phyloP scores from a whole-genome alignment of 129 eudicot species.

The Apium graveolens region DNA sequence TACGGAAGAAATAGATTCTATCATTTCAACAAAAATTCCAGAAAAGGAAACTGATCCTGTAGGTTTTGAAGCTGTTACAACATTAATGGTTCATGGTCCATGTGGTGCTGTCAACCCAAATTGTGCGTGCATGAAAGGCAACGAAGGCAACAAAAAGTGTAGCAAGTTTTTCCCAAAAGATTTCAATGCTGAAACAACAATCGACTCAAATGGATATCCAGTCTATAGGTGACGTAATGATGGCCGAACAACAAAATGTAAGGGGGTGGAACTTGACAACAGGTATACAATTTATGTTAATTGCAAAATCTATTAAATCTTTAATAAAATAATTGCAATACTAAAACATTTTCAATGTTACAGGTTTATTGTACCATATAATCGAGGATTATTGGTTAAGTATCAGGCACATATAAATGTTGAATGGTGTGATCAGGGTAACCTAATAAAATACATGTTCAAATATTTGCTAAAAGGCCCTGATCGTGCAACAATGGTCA shows the following conservation, averaged over 20 bases:
- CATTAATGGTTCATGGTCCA: too few species aligned
- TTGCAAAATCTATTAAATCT: too few species aligned
- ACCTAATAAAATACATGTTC: not conserved
- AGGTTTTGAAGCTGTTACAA: too few species aligned
- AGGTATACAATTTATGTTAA: not conserved
- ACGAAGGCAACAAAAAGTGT: not conserved
- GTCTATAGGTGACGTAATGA: not conserved
- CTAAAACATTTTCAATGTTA: too few species aligned
- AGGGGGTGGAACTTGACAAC: not conserved
- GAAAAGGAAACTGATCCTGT: not conserved
- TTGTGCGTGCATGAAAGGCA: not conserved
- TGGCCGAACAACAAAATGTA: not conserved
- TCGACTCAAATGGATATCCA: not conserved
- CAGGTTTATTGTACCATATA: not conserved
- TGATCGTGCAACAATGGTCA: not conserved
- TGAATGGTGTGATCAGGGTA: not conserved
- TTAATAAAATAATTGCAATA: too few species aligned
- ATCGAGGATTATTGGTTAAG: not conserved
- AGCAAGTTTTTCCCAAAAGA: not conserved
- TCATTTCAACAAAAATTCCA: not conserved
- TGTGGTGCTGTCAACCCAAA: too few species aligned
- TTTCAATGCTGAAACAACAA: not conserved
- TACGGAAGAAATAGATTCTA: not conserved
- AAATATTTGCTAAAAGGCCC: not conserved
- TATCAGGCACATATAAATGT: conserved; percentile 1